Evolutionary conservation across 1,284 basidiomycete species (phyloP).

Genomic region (Leccinum griseonigrum): DNA sequence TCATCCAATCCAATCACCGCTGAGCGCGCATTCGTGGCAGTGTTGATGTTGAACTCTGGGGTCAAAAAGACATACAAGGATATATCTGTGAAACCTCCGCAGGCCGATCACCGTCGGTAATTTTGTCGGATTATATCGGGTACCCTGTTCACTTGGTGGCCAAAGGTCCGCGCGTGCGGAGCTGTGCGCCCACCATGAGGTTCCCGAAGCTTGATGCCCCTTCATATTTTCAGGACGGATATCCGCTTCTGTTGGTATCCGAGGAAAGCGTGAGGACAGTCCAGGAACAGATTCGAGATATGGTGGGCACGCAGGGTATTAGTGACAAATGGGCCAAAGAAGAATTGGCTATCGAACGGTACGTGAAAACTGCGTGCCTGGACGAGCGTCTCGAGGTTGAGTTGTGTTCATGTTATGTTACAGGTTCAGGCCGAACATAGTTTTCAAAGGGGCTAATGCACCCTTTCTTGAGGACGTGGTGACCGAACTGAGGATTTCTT

Average conservation of each 20-base stretch:
- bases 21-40: constrained; percentile 33
- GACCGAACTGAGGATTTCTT: constrained; percentile 51
- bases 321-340: constrained; percentile 53
- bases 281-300: constrained; percentile 43
- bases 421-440: constrained; percentile 74
- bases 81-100: constrained; percentile 52
- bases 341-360: constrained; percentile 63
- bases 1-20: background rate
- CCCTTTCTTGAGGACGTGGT: constrained; percentile 50
- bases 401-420: background rate
- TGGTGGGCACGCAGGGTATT: constrained; percentile 58
- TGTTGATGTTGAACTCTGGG: constrained; percentile 54
- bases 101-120: constrained; percentile 42
- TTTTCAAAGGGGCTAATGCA: constrained; percentile 52
- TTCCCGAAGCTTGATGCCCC: constrained; percentile 58
- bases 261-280: constrained; percentile 58
- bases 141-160: constrained; percentile 59
- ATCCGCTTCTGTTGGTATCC: constrained; percentile 63
- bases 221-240: constrained; percentile 68
- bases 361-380: constrained; percentile 7
- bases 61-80: constrained; percentile 51
- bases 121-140: constrained; percentile 59
- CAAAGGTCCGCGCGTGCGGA: constrained; percentile 61
- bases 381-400: constrained; percentile 1
- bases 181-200: constrained; percentile 46